Base-by-base conservation (phyloP, 2,329 filamentous ascomycete species). In the Simplicillium sp. region DNA sequence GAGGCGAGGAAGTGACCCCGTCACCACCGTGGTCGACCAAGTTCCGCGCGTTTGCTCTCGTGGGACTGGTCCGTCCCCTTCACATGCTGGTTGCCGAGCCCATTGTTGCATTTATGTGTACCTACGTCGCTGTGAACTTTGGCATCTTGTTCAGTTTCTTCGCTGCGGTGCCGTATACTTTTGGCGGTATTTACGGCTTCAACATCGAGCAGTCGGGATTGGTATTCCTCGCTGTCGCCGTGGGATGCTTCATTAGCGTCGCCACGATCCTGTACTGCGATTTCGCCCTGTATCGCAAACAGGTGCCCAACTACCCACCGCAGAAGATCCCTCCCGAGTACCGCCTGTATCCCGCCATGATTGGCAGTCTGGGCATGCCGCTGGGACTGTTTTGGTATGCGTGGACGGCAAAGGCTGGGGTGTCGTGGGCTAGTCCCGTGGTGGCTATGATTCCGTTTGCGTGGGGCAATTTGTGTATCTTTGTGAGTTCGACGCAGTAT, bases 51-150 rank as follows among this genome's bases (percentile, higher is more conserved):
- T 70, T 73, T 43, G 44, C 68, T 3, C 57, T 64, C 0, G 55
- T 66, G 1, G 65, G 67, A 2, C 53, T 75, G 1, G 44, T 73
- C 13, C 62, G 74, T 11, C 76, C 76, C 0, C 14, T 79, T 1
- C 65, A 69, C 35, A 78, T 84, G 66, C 63, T 83, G 7, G 52
- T 78, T 33, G 69, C 71, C 1, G 80, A 84, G 49, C 78, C 79
- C 3, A 80, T 84, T 31, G 71, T 82, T 2, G 68, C 70, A 11
- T 75, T 79, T 41, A 55, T 68, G 31, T 68, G 64, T 34, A 50
- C 76, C 1, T 76, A 75, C 48, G 62, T 68, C 0, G 58, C 70
- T 0, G 68, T 66, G 48, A 64, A 68, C 39, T 76, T 75, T 41
- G 71, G 66, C 4, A 69, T 70, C 0, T 57, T 75, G 1, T 76